phyloP scores from a whole-genome alignment of 2,329 filamentous ascomycete species.

The Pseudocercospora vitis region DNA sequence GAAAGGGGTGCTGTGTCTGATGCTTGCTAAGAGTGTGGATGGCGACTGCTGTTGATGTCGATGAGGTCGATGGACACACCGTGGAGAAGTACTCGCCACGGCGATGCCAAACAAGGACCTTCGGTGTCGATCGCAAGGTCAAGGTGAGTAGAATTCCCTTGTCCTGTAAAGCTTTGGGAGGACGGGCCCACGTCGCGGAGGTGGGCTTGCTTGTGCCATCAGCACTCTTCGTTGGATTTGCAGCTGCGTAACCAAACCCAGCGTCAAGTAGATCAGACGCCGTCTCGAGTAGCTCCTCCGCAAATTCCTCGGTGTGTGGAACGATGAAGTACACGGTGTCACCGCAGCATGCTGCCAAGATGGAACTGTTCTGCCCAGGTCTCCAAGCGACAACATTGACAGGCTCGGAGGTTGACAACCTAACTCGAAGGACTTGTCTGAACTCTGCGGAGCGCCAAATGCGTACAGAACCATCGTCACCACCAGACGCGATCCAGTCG shows the following conservation, averaged over 20 bases:
- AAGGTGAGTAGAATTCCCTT: conserved; percentile 77
- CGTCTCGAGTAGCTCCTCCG: conserved; percentile 59
- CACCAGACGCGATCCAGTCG: conserved; percentile 83
- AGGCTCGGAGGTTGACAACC: conserved; percentile 72
- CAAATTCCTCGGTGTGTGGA: conserved; percentile 43
- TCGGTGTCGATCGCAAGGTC: conserved; percentile 67
- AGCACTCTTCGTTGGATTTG: conserved; percentile 54
- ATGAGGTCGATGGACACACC: conserved; percentile 76
- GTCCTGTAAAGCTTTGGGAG: conserved; percentile 69
- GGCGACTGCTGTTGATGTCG: conserved; percentile 68
- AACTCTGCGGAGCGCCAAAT: conserved; percentile 88
- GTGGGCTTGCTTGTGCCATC: conserved; percentile 65
- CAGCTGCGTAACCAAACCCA: conserved; percentile 91
- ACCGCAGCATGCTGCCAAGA: conserved; percentile 80
- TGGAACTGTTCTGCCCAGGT: conserved; percentile 74
- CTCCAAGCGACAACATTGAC: conserved; percentile 90
- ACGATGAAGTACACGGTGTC: conserved; percentile 85
- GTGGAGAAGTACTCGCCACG: conserved; percentile 93
- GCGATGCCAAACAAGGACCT: conserved; percentile 90
- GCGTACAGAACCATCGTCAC: conserved; percentile 88
- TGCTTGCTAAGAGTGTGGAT: conserved; percentile 97
- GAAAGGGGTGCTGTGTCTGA: conserved; percentile 91
- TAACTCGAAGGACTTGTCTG: conserved; percentile 81
- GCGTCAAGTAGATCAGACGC: conserved; percentile 77
- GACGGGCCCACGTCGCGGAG: conserved; percentile 79